A percentile compares a stretch with the other conserved stretches of the same genome.
phyloP scores from a whole-genome alignment of 2,329 filamentous ascomycete genomes.

The Trichoderma sp. region DNA sequence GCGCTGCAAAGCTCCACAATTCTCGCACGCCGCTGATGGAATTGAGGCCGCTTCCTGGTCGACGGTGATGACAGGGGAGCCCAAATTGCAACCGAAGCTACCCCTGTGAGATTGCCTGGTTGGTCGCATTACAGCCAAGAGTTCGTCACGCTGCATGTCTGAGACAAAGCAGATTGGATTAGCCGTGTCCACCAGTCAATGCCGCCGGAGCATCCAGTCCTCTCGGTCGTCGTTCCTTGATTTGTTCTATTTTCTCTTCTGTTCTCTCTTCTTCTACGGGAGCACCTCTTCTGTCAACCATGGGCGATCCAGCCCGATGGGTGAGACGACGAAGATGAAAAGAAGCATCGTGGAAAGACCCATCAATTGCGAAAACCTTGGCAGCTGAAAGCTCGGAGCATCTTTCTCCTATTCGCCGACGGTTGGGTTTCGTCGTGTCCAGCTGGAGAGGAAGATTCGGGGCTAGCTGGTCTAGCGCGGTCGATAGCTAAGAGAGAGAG shows the following conservation, averaged over 20 bases:
- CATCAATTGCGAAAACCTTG: not conserved
- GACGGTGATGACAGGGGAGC: conserved; percentile 10
- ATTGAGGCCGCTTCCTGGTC: conserved; percentile 15
- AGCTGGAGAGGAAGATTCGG: conserved; percentile 16
- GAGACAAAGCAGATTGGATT: not conserved
- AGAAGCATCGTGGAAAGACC: not conserved
- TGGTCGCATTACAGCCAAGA: conserved; percentile 6
- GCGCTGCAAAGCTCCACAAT: conserved; percentile 16
- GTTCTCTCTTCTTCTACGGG: not conserved
- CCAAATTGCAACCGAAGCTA: conserved; percentile 18
- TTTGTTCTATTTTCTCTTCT: not conserved
- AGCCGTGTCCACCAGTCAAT: not conserved
- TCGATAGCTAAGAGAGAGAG: conserved; percentile 8
- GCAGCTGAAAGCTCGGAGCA: not conserved
- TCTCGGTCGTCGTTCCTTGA: not conserved
- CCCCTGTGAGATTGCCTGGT: conserved; percentile 19
- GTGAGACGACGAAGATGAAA: not conserved
- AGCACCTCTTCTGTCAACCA: not conserved
- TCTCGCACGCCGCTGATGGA: conserved; percentile 20
- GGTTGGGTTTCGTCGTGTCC: not conserved
- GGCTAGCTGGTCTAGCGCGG: conserved; percentile 6
- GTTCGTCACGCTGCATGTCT: conserved; percentile 16
- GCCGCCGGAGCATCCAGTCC: not conserved
- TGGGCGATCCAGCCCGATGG: not conserved
- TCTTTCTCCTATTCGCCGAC: conserved; percentile 1